Conservation (phyloP, 1,139 yeast genomes). For the Scheffersomyces lignicola region DNA sequence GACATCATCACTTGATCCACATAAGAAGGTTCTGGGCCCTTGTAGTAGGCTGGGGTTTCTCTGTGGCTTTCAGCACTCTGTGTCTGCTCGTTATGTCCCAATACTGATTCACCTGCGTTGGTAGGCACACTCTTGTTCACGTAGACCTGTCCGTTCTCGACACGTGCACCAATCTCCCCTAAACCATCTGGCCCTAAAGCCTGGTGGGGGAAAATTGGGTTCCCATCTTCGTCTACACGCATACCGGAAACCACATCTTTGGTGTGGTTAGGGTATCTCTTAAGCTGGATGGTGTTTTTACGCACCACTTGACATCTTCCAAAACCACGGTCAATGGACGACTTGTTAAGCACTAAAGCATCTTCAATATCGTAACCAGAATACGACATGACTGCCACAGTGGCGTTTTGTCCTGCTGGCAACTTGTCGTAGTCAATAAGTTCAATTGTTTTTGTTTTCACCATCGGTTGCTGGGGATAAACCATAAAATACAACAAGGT, state of each 20-base stretch:
- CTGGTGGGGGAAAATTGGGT: constrained; percentile 82
- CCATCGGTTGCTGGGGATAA: constrained; percentile 99
- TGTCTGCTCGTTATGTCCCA: constrained; percentile 37
- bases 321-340: constrained; percentile 94
- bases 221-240: constrained; percentile 78
- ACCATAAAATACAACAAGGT: constrained; percentile 93
- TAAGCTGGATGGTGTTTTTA: constrained; percentile 84
- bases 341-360: constrained; percentile 90
- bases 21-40: constrained; percentile 94
- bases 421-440: constrained; percentile 91
- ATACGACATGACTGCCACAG: constrained; percentile 98
- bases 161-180: constrained; percentile 92
- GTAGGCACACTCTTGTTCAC: constrained; percentile 92
- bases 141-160: constrained; percentile 91
- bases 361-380: constrained; percentile 99
- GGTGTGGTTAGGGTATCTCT: constrained; percentile 91
- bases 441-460: constrained; percentile 94
- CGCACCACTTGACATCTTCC: constrained; percentile 98
- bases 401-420: constrained; percentile 99
- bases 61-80: constrained; percentile 58
- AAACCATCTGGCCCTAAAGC: constrained; percentile 93
- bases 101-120: constrained; percentile 75
- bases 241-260: constrained; percentile 89
- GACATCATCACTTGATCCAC: constrained; percentile 98
- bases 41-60: constrained; percentile 88